These are phyloP conservation scores for Taxillus chinensis DNA, from an alignment of 164 flowering plant species.

Conservation along the genomic window DNA sequence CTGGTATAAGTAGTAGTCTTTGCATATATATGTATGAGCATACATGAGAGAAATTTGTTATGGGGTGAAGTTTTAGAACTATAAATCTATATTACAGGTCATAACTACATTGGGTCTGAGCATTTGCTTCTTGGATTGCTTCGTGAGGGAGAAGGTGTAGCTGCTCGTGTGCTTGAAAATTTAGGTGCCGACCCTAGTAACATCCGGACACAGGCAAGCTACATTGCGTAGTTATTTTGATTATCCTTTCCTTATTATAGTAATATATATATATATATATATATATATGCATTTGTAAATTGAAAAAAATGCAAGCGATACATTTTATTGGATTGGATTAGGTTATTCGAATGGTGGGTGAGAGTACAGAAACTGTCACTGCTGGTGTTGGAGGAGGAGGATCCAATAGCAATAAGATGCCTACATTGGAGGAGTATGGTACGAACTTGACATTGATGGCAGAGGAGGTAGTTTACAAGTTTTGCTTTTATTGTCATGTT, in stretches of 20 bases:
- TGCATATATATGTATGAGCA: too few species aligned
- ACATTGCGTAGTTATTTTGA: neutral
- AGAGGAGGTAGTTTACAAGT: conserved; percentile 54
- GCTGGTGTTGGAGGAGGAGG: conserved; percentile 76
- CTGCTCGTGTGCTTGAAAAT: conserved; percentile 91
- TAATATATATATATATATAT: too few species aligned
- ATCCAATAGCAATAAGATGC: conserved; percentile 65
- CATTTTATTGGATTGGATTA: conserved; percentile 12
- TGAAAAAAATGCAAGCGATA: neutral
- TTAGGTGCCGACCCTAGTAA: conserved; percentile 87
- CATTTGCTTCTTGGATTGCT: conserved; percentile 89
- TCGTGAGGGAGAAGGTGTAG: conserved; percentile 96
- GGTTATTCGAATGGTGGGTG: conserved; percentile 93
- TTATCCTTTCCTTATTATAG: neutral
- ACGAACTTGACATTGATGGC: conserved; percentile 89
- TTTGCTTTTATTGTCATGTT: too few species aligned
- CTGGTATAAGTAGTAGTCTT: too few species aligned
- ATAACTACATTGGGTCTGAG: conserved; percentile 91
- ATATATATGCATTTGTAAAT: too few species aligned
- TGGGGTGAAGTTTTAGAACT: too few species aligned
- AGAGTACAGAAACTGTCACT: conserved; percentile 57
- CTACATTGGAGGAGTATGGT: conserved; percentile 71
- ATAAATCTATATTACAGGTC: conserved; percentile 38
- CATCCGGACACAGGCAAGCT: conserved; percentile 82
- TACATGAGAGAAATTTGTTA: too few species aligned